phyloP scores from a whole-genome alignment of 78 protist genomes.

The Capsaspora owczarzaki region DNA sequence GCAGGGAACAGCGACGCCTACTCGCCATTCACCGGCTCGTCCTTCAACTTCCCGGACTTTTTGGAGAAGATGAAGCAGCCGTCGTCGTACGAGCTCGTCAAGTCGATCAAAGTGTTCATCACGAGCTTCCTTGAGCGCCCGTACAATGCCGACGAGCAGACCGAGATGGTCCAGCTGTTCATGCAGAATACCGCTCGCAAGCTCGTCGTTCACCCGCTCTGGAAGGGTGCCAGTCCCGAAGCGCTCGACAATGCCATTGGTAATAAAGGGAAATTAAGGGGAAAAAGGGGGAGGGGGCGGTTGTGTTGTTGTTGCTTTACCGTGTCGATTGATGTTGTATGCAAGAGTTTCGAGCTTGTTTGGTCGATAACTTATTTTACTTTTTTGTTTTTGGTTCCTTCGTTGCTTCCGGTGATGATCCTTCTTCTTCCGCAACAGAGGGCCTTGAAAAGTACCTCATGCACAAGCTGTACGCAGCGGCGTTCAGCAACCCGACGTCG shows the following conservation, averaged over 20 bases:
- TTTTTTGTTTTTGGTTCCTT: too few relatives aligned
- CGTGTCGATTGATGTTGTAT: too few relatives aligned
- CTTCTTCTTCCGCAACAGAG: too few relatives aligned
- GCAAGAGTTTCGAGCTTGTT: too few relatives aligned
- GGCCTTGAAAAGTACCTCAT: constrained; percentile 22
- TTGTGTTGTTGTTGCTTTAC: too few relatives aligned
- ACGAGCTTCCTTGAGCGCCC: background rate
- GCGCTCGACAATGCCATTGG: constrained; percentile 13
- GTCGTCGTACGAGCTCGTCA: background rate
- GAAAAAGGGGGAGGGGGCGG: too few relatives aligned
- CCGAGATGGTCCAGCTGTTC: background rate
- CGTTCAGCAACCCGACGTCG: background rate
- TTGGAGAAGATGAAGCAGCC: background rate
- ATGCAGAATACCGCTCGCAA: background rate
- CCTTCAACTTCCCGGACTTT: background rate
- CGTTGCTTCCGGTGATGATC: too few relatives aligned
- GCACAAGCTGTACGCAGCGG: background rate
- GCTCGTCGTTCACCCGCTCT: background rate
- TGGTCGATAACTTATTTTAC: too few relatives aligned
- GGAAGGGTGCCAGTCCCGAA: background rate
- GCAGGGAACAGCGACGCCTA: too few relatives aligned
- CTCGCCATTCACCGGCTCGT: too few relatives aligned
- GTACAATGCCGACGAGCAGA: too few relatives aligned
- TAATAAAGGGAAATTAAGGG: too few relatives aligned
- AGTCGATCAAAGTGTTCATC: background rate